phyloP scores from a whole-genome alignment of 2,329 filamentous ascomycete species.

The Penicillium sp. region DNA sequence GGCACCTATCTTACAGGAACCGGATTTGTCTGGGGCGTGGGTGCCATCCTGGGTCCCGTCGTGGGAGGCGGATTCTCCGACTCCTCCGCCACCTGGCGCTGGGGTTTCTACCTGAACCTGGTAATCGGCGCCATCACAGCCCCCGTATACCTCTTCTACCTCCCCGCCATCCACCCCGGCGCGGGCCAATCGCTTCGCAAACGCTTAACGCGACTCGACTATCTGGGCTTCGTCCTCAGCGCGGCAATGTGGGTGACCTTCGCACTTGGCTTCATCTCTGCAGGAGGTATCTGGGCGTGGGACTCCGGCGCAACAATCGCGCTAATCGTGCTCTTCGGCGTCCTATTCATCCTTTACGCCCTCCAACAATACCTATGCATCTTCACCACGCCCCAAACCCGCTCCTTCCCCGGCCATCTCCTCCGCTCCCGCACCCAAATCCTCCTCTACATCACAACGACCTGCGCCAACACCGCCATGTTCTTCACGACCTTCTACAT shows the following conservation, averaged over 20 bases:
- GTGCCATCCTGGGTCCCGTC: constrained; percentile 31
- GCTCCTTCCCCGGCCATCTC: constrained; percentile 40
- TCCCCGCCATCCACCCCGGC: too few species aligned
- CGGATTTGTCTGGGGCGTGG: constrained; percentile 27
- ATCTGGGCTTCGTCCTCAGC: not conserved
- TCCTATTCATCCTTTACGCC: constrained; percentile 26
- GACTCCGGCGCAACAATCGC: not conserved
- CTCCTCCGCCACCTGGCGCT: constrained; percentile 23
- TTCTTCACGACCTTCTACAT: too few species aligned
- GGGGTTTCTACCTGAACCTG: constrained; percentile 49
- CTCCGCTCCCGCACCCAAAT: too few species aligned
- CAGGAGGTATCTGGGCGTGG: not conserved
- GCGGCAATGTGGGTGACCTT: not conserved
- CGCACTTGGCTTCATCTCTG: not conserved
- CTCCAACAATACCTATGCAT: constrained; percentile 41
- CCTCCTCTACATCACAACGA: too few species aligned
- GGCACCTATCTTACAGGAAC: constrained; percentile 22
- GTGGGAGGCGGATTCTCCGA: constrained; percentile 31
- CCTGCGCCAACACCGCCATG: too few species aligned
- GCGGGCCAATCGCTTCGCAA: too few species aligned
- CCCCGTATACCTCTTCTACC: too few species aligned
- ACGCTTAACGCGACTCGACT: not conserved
- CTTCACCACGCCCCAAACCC: constrained; percentile 37
- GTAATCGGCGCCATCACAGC: constrained; percentile 35
- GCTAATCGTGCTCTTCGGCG: not conserved